Base-by-base conservation (phyloP, 2,329 filamentous ascomycete species). In the Colletotrichum nymphaeae region DNA sequence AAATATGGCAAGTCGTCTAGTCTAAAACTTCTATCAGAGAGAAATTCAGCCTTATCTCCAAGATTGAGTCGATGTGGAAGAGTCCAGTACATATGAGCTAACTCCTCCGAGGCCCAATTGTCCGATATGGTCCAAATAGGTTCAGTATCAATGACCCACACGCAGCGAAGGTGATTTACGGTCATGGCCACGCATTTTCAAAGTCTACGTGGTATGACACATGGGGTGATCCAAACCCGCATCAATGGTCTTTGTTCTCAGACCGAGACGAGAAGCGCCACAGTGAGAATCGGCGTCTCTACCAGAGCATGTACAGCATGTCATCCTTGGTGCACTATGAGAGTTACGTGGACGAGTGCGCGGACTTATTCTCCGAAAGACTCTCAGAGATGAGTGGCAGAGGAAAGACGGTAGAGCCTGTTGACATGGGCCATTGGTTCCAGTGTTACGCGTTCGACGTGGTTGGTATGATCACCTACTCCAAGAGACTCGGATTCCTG, bases 401-500 rank as follows among this genome's bases (percentile, higher is more conserved):
- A 42, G 37, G 16, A 42, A 42, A 8, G 16, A 19, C 0, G 76
- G 76, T 0, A 19, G 19, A 78, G 5, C 67, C 72, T 0, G 76
- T 88, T 4, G 80, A 89, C 73, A 74, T 87, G 55, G 77, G 77
- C 0, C 79, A 83, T 58, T 86, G 84, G 82, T 78, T 87, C 24
- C 86, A 87, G 73, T 87, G 81, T 74, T 88, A 84, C 67, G 85
- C 85, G 0, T 86, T 87, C 56, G 86, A 89, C 60, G 86, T 89
- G 1, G 88, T 90, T 42, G 87, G 87, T 1, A 82, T 85, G 46
- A 87, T 90, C 28, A 88, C 86, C 0, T 79, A 79, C 58, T 81
- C 78, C 19, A 77, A 76, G 4, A 75, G 78, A 0, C 83, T 84
- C 76, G 87, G 86, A 0, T 87, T 88, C 64, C 78, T 89, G 0